phyloP scores from a whole-genome alignment of 108 stramenopile species.

The Cyclotella cryptica region DNA sequence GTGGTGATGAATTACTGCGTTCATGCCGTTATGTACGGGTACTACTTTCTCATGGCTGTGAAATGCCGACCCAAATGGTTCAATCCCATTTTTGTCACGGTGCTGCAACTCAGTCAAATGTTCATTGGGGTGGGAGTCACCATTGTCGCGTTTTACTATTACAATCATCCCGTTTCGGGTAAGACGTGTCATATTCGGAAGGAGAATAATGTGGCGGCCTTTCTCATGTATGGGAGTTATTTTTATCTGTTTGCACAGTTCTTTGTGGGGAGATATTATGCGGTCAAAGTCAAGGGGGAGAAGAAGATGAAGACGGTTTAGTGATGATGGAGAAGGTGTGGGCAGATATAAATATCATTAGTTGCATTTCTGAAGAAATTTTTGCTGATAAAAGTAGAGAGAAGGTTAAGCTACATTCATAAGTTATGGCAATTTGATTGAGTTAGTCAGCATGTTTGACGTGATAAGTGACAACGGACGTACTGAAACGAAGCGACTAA shows the following conservation, averaged over 20 bases:
- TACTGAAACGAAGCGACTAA: too few species aligned
- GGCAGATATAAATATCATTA: too few species aligned
- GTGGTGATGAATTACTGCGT: conserved; percentile 99
- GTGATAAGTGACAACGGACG: too few species aligned
- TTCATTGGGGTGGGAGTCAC: conserved; percentile 89
- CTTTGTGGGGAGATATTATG: conserved; percentile 83
- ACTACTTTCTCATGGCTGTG: conserved; percentile 96
- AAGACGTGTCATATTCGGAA: conserved; percentile 64
- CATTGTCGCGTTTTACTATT: conserved; percentile 73
- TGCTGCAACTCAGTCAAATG: conserved; percentile 94
- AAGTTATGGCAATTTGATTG: too few species aligned
- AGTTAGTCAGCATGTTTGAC: too few species aligned
- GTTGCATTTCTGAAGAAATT: too few species aligned
- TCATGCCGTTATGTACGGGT: conserved; percentile 98
- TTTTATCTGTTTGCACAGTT: conserved; percentile 90
- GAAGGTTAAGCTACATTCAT: neutral
- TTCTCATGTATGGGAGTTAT: conserved; percentile 92
- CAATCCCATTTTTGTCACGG: conserved; percentile 89
- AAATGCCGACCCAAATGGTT: conserved; percentile 81
- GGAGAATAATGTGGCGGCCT: conserved; percentile 88
- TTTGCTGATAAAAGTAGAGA: neutral
- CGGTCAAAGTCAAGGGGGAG: conserved; percentile 57
- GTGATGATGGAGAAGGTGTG: neutral
- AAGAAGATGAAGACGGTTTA: conserved; percentile 50
- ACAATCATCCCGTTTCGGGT: conserved; percentile 44